phyloP scores from a whole-genome alignment of 1,284 basidiomycete genomes.

The Sphagnurus paluster region DNA sequence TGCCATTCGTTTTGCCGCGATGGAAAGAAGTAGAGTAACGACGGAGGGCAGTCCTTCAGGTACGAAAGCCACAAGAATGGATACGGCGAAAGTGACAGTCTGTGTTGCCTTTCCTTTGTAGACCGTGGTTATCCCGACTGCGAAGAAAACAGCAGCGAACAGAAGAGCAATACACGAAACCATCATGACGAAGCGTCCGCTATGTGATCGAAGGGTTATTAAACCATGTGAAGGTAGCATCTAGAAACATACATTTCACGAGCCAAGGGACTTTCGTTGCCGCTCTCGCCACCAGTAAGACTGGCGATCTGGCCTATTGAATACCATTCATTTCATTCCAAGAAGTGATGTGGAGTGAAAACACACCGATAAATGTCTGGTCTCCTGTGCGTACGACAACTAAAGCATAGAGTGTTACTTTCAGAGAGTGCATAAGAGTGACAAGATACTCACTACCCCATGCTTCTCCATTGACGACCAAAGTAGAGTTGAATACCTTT shows the following conservation, averaged over 20 bases:
- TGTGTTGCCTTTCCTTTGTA: constrained; percentile 61
- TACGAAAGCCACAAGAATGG: constrained; percentile 72
- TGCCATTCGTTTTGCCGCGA: constrained; percentile 74
- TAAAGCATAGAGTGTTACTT: constrained; percentile 20
- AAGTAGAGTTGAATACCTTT: constrained; percentile 66
- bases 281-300: constrained; percentile 61
- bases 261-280: constrained; percentile 64
- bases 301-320: constrained; percentile 61
- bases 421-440: not conserved
- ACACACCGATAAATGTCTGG: constrained; percentile 59
- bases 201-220: constrained; percentile 22
- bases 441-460: constrained; percentile 51
- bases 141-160: constrained; percentile 65
- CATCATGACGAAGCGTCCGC: constrained; percentile 58
- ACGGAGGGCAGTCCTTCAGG: constrained; percentile 71
- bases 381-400: constrained; percentile 70
- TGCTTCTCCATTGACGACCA: constrained; percentile 67
- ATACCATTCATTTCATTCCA: not conserved
- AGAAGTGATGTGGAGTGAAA: not conserved
- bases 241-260: constrained; percentile 64
- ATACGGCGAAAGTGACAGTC: constrained; percentile 69
- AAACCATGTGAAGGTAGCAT: not conserved
- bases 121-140: constrained; percentile 62
- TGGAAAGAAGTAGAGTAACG: constrained; percentile 68
- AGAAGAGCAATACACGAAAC: constrained; percentile 60